phyloP scores from a whole-genome alignment of 1,284 basidiomycete genomes.

The Cryptococcus sp. region DNA sequence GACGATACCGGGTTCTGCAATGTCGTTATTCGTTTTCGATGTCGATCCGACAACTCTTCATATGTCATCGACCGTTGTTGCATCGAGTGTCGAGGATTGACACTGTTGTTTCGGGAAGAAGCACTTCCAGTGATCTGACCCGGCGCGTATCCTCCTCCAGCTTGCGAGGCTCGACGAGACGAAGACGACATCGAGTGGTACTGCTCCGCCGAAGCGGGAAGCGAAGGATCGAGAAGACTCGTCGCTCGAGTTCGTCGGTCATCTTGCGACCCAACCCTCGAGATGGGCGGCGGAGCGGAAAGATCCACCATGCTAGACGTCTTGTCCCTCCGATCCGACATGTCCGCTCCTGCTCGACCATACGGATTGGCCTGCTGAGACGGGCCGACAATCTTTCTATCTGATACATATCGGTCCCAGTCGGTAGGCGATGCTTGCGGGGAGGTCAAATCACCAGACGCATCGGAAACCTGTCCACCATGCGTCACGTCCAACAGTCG shows the following conservation, averaged over 20 bases:
- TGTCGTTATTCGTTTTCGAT: conserved; percentile 34
- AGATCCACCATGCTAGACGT: conserved; percentile 32
- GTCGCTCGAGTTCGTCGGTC: conserved; percentile 2
- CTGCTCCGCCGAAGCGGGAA: not conserved
- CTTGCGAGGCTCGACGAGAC: not conserved
- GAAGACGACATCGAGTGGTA: not conserved
- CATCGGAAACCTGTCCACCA: conserved; percentile 9
- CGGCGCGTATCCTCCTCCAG: not conserved
- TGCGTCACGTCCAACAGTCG: not conserved
- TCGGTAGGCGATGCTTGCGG: conserved; percentile 16
- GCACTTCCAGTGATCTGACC: not conserved
- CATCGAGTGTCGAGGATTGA: conserved; percentile 1
- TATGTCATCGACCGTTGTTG: conserved; percentile 27
- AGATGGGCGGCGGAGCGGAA: not conserved
- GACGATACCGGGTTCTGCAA: conserved; percentile 40
- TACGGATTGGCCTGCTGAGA: conserved; percentile 5
- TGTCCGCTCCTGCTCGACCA: not conserved
- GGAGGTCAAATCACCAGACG: conserved; percentile 1
- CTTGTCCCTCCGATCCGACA: conserved; percentile 19
- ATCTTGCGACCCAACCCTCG: not conserved
- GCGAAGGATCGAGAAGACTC: not conserved
- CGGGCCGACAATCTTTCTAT: conserved; percentile 33
- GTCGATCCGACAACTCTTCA: conserved; percentile 43
- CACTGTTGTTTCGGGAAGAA: conserved; percentile 7
- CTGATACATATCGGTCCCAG: conserved; percentile 37